Evolutionary conservation across 495 filamentous ascomycete species (phyloP).

Genomic region (Neohortaea acidophila): DNA sequence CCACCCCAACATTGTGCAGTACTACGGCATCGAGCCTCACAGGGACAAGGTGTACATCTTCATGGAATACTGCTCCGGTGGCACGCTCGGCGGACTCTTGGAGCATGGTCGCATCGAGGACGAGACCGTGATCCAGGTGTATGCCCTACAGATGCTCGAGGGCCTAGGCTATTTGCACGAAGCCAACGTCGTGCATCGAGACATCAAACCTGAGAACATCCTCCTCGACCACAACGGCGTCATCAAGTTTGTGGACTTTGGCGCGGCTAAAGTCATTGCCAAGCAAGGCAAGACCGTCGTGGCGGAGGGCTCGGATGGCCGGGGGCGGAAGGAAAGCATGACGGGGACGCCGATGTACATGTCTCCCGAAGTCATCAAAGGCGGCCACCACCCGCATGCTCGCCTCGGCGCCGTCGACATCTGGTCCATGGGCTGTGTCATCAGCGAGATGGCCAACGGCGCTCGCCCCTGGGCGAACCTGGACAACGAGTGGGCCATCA

Average conservation of each 20-base stretch:
- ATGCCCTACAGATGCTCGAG: conserved; percentile 88
- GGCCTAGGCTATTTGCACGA: conserved; percentile 91
- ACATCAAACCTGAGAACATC: conserved; percentile 97
- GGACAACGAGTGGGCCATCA: conserved; percentile 99
- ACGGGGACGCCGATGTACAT: conserved; percentile 99
- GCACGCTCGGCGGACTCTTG: conserved; percentile 74
- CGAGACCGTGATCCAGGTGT: conserved; percentile 95
- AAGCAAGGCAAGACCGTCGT: conserved; percentile 79
- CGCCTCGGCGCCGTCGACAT: conserved; percentile 83
- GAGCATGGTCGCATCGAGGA: conserved; percentile 97
- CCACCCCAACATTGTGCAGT: conserved; percentile 94
- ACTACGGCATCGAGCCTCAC: conserved; percentile 95
- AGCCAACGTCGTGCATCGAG: conserved; percentile 76
- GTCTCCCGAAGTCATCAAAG: conserved; percentile 96
- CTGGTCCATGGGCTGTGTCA: conserved; percentile 93
- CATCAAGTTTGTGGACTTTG: conserved; percentile 98
- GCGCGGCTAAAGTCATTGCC: conserved; percentile 92
- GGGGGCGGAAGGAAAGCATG: conserved; percentile 57
- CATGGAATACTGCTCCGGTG: conserved; percentile 97
- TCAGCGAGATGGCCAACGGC: conserved; percentile 94
- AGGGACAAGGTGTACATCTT: conserved; percentile 98
- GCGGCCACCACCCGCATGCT: conserved; percentile 42
- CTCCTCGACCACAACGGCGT: conserved; percentile 94
- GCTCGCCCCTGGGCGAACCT: conserved; percentile 90
- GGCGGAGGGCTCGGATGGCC: conserved; percentile 36